Evolutionary conservation across 768 basidiomycete species (phyloP), one percentile per base, ranked within the genome.

Genomic region (Pulveroboletus sp.): DNA sequence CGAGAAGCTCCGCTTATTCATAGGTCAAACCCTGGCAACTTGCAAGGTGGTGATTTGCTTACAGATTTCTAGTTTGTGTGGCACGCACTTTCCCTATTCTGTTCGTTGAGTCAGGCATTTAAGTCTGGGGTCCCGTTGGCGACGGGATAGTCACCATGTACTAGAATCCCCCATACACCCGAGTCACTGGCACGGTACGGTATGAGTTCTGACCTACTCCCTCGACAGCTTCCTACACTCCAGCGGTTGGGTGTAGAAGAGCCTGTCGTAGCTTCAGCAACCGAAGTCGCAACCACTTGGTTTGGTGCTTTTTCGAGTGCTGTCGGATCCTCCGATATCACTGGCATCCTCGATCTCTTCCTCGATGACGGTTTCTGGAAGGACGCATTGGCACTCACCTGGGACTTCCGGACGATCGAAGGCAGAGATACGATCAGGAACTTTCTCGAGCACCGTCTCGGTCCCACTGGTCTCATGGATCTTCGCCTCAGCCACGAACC

Each of bases 321-420:
- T 6, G 35, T 68, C 20, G 20, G 39, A n/a, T 56, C 51, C 23
- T 52, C 50, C 17, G 42, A 66, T 34, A 45, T 55, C 37, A 3
- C 37, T 4, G 39, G 17, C 14, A 56, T 62, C 42, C 44, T 59
- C n/a, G 50, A 66, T 39, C 64, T n/a, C n/a, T n/a, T n/a, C n/a
- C n/a, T n/a, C n/a, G n/a, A n/a, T n/a, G n/a, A n/a, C n/a, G n/a
- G n/a, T 68, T 66, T 75, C 52, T 83, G 80, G 81, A 68, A 80
- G 21, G 82, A 84, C 53, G 63, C 72, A 16, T 63, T 80, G 11
- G 69, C 76, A 0, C 52, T 83, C 6, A 83, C 82, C 2, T 80
- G 76, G 74, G 74, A 79, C 57, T 76, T 84, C 50, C 72, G 78
- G 27, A 76, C 77, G 1, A 73, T 81, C 58, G 63, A 68, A 27